Conservation (phyloP, 805 yeast genomes). For the Saturnispora ahearnii region DNA sequence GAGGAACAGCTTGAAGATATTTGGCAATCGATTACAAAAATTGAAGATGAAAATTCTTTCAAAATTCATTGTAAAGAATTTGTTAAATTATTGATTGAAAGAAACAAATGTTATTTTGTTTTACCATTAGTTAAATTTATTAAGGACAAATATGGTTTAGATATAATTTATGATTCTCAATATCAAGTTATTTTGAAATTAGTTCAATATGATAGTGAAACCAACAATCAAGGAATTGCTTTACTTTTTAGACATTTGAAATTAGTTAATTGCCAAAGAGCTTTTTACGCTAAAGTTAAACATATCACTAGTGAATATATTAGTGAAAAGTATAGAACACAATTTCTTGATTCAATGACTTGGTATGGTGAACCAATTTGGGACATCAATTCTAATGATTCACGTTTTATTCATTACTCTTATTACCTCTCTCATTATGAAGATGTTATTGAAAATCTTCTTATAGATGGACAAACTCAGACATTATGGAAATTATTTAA, state of each 20-base stretch:
- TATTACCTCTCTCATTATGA: neutral
- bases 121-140: constrained; percentile 6
- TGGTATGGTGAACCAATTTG: neutral
- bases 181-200: constrained; percentile 2
- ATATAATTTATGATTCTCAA: constrained; percentile 1
- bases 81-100: neutral
- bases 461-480: neutral
- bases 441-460: neutral
- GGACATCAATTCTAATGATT: neutral
- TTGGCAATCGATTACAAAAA: neutral
- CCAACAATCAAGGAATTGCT: neutral
- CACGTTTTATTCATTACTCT: neutral
- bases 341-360: neutral
- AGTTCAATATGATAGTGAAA: neutral
- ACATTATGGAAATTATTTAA: neutral
- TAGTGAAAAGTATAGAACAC: neutral
- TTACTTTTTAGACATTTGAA: neutral
- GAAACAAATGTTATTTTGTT: constrained; percentile 3
- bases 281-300: neutral
- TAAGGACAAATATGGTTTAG: neutral
- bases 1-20: neutral
- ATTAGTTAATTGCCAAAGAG: neutral
- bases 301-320: neutral
- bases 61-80: neutral
- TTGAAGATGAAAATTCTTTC: neutral